phyloP scores from a whole-genome alignment of 495 filamentous ascomycete genomes.

The Aspergillus biplanus region DNA sequence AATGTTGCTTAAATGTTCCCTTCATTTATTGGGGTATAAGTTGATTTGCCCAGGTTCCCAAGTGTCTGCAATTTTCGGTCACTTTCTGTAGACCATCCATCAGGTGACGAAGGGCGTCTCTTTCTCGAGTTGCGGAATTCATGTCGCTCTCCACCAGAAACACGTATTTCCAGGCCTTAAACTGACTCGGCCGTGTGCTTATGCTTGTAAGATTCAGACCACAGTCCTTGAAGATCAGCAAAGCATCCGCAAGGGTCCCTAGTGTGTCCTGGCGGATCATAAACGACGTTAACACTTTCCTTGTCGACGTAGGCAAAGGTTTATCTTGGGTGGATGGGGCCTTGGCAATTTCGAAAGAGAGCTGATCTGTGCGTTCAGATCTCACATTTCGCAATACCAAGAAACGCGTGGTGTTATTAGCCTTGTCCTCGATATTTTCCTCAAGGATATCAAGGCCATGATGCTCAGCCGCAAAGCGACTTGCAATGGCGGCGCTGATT shows the following conservation, averaged over 20 bases:
- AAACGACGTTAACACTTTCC: constrained; percentile 81
- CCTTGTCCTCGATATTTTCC: constrained; percentile 76
- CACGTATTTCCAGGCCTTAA: constrained; percentile 83
- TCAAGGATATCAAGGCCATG: constrained; percentile 71
- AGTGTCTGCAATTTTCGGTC: constrained; percentile 42
- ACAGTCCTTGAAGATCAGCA: constrained; percentile 73
- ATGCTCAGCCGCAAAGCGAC: constrained; percentile 68
- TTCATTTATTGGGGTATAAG: constrained; percentile 15
- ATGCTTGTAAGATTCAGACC: constrained; percentile 88
- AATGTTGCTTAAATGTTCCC: no score
- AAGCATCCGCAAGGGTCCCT: constrained; percentile 78
- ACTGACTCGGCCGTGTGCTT: constrained; percentile 78
- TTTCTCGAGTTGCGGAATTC: constrained; percentile 27
- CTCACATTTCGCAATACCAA: constrained; percentile 66
- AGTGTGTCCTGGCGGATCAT: constrained; percentile 75
- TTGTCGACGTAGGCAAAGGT: constrained; percentile 28
- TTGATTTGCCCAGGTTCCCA: constrained; percentile 51
- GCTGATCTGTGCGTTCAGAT: constrained; percentile 28
- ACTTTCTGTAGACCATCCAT: constrained; percentile 33
- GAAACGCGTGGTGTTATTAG: constrained; percentile 88
- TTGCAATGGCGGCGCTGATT: constrained; percentile 75
- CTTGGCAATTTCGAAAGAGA: constrained; percentile 27
- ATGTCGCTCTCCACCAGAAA: constrained; percentile 93
- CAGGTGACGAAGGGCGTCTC: constrained; percentile 33
- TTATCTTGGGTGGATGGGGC: constrained; percentile 11